These are phyloP conservation scores for Odonthalia washingtoniensis DNA, from an alignment of 31 red algal genomes.

Conservation along the genomic window DNA sequence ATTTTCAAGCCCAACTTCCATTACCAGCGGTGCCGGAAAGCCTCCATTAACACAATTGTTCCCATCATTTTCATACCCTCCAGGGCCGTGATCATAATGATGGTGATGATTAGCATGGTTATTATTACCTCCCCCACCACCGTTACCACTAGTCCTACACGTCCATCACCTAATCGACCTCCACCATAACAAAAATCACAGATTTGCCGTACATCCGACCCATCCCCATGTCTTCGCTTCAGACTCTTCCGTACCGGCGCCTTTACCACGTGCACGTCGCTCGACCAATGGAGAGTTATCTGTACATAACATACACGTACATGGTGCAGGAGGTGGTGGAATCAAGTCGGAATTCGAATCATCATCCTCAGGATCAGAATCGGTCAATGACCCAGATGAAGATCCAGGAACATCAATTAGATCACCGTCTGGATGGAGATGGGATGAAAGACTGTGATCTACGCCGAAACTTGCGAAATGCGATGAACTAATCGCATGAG, in stretches of 20 bases:
- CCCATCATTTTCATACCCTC: too few species aligned
- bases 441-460: slow-evolving; percentile 49
- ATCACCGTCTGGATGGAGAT: too few species aligned
- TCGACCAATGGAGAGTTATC: slow-evolving; percentile 75
- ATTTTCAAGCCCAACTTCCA: slow-evolving; percentile 74
- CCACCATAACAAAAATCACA: slow-evolving; percentile 78
- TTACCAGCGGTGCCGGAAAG: too few species aligned
- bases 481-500: slow-evolving; percentile 1
- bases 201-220: not conserved
- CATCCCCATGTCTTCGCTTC: slow-evolving; percentile 32
- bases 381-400: too few species aligned
- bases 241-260: too few species aligned
- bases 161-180: slow-evolving; percentile 75
- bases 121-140: not conserved
- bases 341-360: slow-evolving; percentile 87
- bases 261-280: slow-evolving; percentile 56
- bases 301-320: slow-evolving; percentile 82
- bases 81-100: too few species aligned
- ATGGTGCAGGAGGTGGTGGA: slow-evolving; percentile 76
- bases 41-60: too few species aligned
- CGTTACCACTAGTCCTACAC: slow-evolving; percentile 54
- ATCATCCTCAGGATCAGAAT: slow-evolving; percentile 85
- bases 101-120: not conserved
- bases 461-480: slow-evolving; percentile 30
- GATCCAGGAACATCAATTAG: too few species aligned